Percentiles rank a stretch among this genome's conserved stretches.
phyloP scores from a whole-genome alignment of 257 asterid species.

The Primulina eburnea region DNA sequence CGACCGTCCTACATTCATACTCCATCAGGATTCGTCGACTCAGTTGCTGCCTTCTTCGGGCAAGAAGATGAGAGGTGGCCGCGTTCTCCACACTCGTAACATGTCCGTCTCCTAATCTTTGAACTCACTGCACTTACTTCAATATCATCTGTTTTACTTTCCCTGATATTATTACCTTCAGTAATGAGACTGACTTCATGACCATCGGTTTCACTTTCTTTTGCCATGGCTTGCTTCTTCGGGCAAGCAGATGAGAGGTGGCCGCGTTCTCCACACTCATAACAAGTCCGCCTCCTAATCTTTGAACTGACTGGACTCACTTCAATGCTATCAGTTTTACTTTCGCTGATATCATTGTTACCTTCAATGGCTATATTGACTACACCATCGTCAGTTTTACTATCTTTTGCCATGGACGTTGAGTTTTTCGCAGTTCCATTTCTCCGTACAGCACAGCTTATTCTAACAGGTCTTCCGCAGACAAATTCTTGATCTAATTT shows the following conservation, averaged over 20 bases:
- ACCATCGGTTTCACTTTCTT: too few species aligned
- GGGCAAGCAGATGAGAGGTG: constrained; percentile 83
- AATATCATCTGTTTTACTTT: background rate
- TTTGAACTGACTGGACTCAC: background rate
- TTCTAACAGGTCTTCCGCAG: constrained; percentile 76
- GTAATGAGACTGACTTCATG: background rate
- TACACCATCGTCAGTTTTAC: constrained; percentile 14
- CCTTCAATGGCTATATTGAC: background rate
- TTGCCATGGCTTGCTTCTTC: constrained; percentile 35
- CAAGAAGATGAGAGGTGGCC: constrained; percentile 85
- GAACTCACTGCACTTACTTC: background rate
- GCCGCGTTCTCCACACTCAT: constrained; percentile 81
- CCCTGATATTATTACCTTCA: background rate
- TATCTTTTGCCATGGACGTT: constrained; percentile 24
- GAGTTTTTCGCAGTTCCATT: constrained; percentile 35
- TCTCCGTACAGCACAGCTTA: constrained; percentile 71
- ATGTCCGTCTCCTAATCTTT: background rate
- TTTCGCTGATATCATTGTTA: background rate
- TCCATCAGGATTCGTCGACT: constrained; percentile 15
- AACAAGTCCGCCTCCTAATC: constrained; percentile 18
- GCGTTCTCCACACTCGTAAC: constrained; percentile 73
- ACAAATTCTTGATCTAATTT: constrained; percentile 71
- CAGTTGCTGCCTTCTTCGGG: constrained; percentile 55
- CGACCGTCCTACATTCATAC: background rate
- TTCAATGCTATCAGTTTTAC: background rate